Evolutionary conservation across 2,329 filamentous ascomycete genomes (phyloP), one percentile per base, ranked within the genome.

Genomic region (Immersiporthe knoxdaviesiana): DNA sequence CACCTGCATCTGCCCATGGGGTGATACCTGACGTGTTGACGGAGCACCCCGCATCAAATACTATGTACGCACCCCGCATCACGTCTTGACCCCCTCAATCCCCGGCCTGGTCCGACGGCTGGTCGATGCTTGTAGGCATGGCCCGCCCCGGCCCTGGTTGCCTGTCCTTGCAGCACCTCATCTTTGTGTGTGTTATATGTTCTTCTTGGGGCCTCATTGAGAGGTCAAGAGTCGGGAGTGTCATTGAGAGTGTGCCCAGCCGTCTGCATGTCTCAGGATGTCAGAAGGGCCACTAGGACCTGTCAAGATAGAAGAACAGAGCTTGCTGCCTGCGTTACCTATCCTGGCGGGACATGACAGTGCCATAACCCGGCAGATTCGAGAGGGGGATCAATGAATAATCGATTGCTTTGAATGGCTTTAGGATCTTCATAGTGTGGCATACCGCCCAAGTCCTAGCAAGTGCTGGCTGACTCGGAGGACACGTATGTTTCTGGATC

Each of bases 21-120:
- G 58, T 60, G 58, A 60, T 60, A n/a, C 16, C 58, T 60, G 58
- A 32, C 58, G 58, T 60, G 58, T 60, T 60, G 11, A 60, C 58
- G 18, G 7, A 35, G 21, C 16, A 10, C 58, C 58, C 27, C 58
- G 32, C 58, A 60, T 60, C 58, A 21, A 60, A n/a, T n/a, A n/a
- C n/a, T n/a, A n/a, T n/a, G n/a, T 60, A 37, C 32, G 35, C 32
- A 60, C 21, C 30, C 21, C 35, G 32, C 24, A 18, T 30, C 24
- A 8, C 24, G 24, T 56, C 52, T 56, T 56, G 52, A 18, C 24
- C 12, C n/a, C 52, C 52, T 18, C 52, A n/a, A 10, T 47, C 44
- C 18, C 44, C 44, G 44, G 44, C 16, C 58, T 39, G 21, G 18
- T 60, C 35, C 58, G 32, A 60, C 6, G 12, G 6, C 14, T 56